Percentiles rank a stretch among this genome's conserved stretches.
phyloP scores from a whole-genome alignment of 2,329 filamentous ascomycete species.

The Epichloe scottii region DNA sequence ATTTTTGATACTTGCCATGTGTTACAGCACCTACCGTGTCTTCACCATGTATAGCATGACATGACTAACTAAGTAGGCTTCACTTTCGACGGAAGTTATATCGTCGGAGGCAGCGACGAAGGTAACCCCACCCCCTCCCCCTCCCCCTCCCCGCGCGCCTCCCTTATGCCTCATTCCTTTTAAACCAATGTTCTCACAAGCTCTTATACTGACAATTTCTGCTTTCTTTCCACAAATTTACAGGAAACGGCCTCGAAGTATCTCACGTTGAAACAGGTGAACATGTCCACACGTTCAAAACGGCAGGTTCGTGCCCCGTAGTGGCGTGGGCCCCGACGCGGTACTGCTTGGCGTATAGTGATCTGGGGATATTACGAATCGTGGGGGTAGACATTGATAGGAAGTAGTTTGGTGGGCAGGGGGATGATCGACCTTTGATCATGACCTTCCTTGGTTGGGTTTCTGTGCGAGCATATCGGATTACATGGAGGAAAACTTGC shows the following conservation, averaged over 20 bases:
- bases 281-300: conserved; percentile 59
- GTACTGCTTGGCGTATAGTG: conserved; percentile 63
- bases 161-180: neutral
- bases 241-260: conserved; percentile 52
- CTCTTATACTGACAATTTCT: no score
- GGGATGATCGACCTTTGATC: neutral
- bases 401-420: conserved; percentile 15
- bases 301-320: conserved; percentile 48
- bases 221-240: neutral
- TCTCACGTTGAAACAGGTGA: conserved; percentile 65
- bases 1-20: neutral
- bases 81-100: conserved; percentile 64
- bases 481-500: no score
- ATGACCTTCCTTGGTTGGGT: neutral
- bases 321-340: conserved; percentile 66
- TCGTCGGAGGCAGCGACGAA: conserved; percentile 64
- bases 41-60: neutral
- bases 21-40: no score
- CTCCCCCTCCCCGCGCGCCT: no score
- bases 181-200: no score
- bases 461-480: neutral
- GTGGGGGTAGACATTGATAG: conserved; percentile 43
- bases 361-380: conserved; percentile 56
- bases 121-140: no score
- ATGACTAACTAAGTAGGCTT: conserved; percentile 39